These are phyloP conservation scores for Abrus pulchellus DNA, from an alignment of 306 rosid genomes.

Conservation along the genomic window DNA sequence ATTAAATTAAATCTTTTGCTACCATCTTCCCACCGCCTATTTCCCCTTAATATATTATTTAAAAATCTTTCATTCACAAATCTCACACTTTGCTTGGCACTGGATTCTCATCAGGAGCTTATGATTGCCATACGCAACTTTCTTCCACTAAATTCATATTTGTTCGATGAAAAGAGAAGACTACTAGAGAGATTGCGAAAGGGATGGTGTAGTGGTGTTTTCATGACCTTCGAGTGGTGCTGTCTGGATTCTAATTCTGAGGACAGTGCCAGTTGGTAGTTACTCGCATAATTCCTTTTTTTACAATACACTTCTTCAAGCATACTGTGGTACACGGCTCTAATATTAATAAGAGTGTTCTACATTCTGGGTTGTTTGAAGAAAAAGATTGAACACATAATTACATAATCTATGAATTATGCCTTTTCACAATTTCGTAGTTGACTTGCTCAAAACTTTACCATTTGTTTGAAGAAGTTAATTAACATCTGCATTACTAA, in stretches of 20 bases:
- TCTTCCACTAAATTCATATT: neutral
- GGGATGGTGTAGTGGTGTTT: neutral
- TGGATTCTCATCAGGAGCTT: conserved; percentile 33
- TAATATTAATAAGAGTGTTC: too few species aligned
- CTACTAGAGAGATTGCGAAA: too few species aligned
- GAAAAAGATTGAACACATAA: too few species aligned
- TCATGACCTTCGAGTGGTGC: neutral
- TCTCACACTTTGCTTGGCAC: conserved; percentile 17
- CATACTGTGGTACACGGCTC: too few species aligned
- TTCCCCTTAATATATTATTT: conserved; percentile 3
- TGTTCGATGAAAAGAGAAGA: neutral
- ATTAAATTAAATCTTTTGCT: conserved; percentile 38
- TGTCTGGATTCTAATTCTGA: conserved; percentile 1
- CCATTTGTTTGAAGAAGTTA: too few species aligned
- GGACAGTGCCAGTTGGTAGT: neutral
- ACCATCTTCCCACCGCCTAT: neutral
- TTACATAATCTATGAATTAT: too few species aligned
- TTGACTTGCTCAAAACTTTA: too few species aligned
- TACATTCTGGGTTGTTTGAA: too few species aligned
- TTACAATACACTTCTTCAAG: too few species aligned
- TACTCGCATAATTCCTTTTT: too few species aligned
- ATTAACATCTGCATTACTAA: too few species aligned
- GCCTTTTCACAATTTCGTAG: too few species aligned
- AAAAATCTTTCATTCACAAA: neutral
- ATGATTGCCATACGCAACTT: conserved; percentile 14